Evolutionary conservation across 768 basidiomycete genomes (phyloP), one percentile per base, ranked within the genome.

Genomic region (Atractiella rhizophila): DNA sequence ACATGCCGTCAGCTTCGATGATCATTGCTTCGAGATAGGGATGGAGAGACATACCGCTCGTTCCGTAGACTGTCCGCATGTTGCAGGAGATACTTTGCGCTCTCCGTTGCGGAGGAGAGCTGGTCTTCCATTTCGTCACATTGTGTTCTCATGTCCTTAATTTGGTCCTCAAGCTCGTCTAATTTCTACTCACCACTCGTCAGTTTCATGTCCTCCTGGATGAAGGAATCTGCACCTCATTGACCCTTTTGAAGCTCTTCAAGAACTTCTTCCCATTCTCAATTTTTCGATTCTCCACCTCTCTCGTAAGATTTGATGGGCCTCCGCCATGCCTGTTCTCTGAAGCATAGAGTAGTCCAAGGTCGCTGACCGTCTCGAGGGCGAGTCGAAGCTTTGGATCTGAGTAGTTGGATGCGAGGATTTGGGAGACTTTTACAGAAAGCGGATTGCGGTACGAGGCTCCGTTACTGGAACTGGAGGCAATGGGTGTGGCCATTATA

Each of bases 251-350:
- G 47, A 96, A 76, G 0, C 78, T 82, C 21, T 68, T 66, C 41
- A 96, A 56, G 56, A 98, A 91, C 48, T 70, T 69, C 34, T 67
- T 66, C 49, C 82, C 85, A 5, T 80, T 80, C 39, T 76, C 70
- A 0, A 76, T 71, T 33, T 94, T 64, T 56, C 72, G 76, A 36
- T 62, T 65, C 55, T 96, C 85, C 56, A 88, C 71, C 56, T 94
- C 85, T 46, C 35, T 33, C 30, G 25, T 35, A 6, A 16, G 6
- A 4, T 21, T 31, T n/a, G 8, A 25, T n/a, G 40, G 28, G 20
- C 31, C 19, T 27, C 31, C 7, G 4, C 39, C 4, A 11, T 18
- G 15, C 16, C 45, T 16, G 28, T 20, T 11, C 25, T 28, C 26
- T 27, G 29, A 21, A 1, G 27, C 20, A 12, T 51, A 46, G 9